phyloP scores from a whole-genome alignment of 306 rosid genomes.

The Castanopsis chinensis region DNA sequence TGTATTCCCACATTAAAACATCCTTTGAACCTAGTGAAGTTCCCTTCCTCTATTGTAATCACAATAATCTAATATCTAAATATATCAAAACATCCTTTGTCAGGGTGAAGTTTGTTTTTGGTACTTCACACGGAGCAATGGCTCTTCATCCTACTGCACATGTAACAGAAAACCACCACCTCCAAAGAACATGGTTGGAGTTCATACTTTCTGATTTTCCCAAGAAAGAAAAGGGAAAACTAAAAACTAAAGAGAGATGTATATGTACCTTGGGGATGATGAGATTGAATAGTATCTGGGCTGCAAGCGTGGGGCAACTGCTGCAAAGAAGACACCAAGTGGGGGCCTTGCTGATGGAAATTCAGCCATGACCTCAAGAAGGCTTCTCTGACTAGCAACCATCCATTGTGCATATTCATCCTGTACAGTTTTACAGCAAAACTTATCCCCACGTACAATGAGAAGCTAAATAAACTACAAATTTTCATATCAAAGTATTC shows the following conservation, averaged over 20 bases:
- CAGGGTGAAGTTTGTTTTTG: background rate
- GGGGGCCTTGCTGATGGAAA: slow-evolving; percentile 93
- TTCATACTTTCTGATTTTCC: slow-evolving; percentile 9
- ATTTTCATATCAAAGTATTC: slow-evolving; percentile 9
- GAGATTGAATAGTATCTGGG: slow-evolving; percentile 97
- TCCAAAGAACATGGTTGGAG: background rate
- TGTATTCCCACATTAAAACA: background rate
- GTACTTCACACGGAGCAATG: background rate
- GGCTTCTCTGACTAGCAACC: slow-evolving; percentile 85
- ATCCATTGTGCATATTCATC: slow-evolving; percentile 94
- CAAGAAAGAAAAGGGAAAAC: background rate
- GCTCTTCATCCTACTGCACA: background rate
- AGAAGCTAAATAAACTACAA: background rate
- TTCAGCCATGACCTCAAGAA: slow-evolving; percentile 90
- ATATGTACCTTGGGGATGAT: slow-evolving; percentile 74
- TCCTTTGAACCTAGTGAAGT: background rate
- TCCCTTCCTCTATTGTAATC: background rate
- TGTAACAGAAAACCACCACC: background rate
- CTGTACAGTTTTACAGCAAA: slow-evolving; percentile 40
- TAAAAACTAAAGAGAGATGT: background rate
- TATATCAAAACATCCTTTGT: background rate
- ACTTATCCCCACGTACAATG: slow-evolving; percentile 26
- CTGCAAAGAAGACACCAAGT: slow-evolving; percentile 86
- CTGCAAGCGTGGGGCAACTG: slow-evolving; percentile 89
- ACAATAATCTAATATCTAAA: background rate